Evolutionary conservation across 73 alveolate species (phyloP).

Genomic region (Tetrahymena thermophila): DNA sequence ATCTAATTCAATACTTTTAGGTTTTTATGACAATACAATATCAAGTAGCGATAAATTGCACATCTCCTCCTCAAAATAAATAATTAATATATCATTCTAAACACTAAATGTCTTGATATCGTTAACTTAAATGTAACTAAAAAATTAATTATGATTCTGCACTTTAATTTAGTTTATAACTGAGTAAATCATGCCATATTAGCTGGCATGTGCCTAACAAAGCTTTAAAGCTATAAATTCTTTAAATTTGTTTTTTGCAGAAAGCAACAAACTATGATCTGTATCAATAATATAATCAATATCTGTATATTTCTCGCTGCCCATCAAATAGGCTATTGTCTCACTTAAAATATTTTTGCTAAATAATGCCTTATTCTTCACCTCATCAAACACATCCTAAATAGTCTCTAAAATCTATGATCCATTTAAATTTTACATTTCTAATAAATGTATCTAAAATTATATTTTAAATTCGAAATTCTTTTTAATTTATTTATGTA

Average conservation of each 20-base stretch:
- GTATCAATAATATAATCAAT: neutral
- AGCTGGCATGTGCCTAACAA: neutral
- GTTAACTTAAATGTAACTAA: neutral
- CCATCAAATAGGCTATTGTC: neutral
- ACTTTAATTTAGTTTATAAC: neutral
- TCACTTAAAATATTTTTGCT: neutral
- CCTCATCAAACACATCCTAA: neutral
- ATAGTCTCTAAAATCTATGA: neutral
- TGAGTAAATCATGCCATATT: neutral
- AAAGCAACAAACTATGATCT: neutral
- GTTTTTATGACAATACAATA: neutral
- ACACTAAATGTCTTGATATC: neutral
- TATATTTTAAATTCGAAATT: neutral
- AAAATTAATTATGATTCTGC: neutral
- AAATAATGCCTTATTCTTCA: neutral
- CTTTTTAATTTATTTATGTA: neutral
- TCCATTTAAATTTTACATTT: neutral
- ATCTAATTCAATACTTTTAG: neutral
- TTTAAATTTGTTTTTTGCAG: neutral
- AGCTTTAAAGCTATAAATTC: neutral
- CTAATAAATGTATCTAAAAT: neutral
- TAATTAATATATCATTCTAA: neutral
- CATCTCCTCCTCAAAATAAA: neutral
- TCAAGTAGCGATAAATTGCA: neutral
- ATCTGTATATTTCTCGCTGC: neutral